phyloP scores from a whole-genome alignment of 208 protist genomes.

The Acanthamoeba polyphaga region DNA sequence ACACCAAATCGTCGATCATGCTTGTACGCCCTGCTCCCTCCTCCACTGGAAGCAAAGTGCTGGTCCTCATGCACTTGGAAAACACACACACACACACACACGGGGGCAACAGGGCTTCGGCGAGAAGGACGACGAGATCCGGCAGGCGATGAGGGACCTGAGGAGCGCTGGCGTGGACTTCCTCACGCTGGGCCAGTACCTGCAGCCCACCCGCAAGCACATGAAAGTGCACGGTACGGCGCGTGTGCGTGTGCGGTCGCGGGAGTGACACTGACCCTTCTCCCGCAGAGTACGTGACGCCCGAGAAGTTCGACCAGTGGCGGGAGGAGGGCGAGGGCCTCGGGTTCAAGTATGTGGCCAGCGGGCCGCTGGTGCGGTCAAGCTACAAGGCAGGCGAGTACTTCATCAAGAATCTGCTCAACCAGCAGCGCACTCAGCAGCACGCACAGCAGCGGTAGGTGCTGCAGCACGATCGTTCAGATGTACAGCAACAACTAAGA shows the following conservation, averaged over 20 bases:
- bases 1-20: conserved; percentile 99
- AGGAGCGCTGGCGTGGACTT: conserved; percentile 94
- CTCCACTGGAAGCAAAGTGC: neutral
- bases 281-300: conserved; percentile 93
- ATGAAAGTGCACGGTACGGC: conserved; percentile 95
- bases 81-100: neutral
- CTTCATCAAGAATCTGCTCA: conserved; percentile 89
- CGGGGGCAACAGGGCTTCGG: conserved; percentile 92
- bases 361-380: conserved; percentile 92
- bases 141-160: conserved; percentile 96
- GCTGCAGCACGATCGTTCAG: too few species aligned
- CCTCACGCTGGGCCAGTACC: conserved; percentile 98
- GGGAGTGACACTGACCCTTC: neutral
- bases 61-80: neutral
- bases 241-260: neutral
- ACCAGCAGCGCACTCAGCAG: neutral
- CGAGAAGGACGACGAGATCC: conserved; percentile 96
- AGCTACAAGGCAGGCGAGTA: conserved; percentile 97
- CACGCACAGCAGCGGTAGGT: too few species aligned
- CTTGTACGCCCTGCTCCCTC: conserved; percentile 84
- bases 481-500: too few species aligned
- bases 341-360: conserved; percentile 98
- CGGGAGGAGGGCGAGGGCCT: conserved; percentile 94
- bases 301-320: conserved; percentile 97
- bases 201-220: conserved; percentile 96